Conservation (phyloP, 768 basidiomycete genomes). For the Macrocybe gigantea region DNA sequence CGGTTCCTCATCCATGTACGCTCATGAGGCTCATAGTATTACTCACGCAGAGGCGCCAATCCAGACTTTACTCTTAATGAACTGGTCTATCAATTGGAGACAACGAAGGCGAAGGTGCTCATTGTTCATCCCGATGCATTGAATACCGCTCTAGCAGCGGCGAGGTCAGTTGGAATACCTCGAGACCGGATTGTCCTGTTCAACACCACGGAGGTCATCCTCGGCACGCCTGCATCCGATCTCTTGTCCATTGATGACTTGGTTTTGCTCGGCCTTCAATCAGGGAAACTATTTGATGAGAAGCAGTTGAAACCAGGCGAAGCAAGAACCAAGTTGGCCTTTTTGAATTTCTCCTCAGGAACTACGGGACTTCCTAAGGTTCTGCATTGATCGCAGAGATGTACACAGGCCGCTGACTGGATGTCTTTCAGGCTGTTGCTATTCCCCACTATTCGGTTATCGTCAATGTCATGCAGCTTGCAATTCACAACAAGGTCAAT, state of each 20-base stretch:
- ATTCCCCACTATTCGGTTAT: constrained; percentile 56
- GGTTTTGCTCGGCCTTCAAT: constrained; percentile 39
- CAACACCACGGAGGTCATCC: constrained; percentile 19
- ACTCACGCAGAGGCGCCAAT: constrained; percentile 44
- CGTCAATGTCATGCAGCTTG: constrained; percentile 56
- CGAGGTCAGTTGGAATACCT: constrained; percentile 28
- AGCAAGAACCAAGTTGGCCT: constrained; percentile 63
- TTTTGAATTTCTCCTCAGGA: constrained; percentile 66
- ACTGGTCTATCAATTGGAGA: constrained; percentile 48
- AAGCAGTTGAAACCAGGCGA: constrained; percentile 49
- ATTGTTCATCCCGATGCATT: constrained; percentile 42
- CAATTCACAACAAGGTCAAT: constrained; percentile 44
- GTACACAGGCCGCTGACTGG: background rate
- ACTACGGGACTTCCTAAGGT: constrained; percentile 77
- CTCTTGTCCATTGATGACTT: constrained; percentile 39
- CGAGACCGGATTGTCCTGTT: constrained; percentile 32
- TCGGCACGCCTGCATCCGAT: background rate
- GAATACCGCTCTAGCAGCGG: constrained; percentile 35
- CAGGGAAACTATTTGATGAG: constrained; percentile 36
- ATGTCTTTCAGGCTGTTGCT: constrained; percentile 42
- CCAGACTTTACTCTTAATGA: constrained; percentile 50
- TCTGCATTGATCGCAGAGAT: background rate
- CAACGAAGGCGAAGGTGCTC: constrained; percentile 41
- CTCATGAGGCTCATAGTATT: background rate
- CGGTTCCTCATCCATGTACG: no score